Evolutionary conservation across 352 stramenopile genomes (phyloP).

Genomic region (Phytophthora citricola): DNA sequence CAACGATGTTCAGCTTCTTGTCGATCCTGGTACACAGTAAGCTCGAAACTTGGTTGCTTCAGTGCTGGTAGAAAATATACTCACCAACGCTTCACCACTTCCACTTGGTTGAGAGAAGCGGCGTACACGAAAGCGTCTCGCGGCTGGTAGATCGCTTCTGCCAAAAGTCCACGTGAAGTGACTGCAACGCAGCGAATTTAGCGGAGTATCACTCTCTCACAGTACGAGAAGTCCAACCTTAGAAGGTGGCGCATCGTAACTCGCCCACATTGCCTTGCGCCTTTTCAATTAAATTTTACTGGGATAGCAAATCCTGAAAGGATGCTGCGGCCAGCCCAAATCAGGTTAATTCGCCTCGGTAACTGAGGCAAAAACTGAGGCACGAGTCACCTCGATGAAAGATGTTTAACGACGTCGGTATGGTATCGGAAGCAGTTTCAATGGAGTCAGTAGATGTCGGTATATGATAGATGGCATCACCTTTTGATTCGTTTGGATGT

Average conservation of each 20-base stretch:
- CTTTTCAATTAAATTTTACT: conserved; percentile 1
- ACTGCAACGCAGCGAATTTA: conserved; percentile 16
- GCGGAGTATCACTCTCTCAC: not conserved
- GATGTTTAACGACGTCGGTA: too few relatives aligned
- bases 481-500: too few relatives aligned
- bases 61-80: not conserved
- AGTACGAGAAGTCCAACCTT: conserved; percentile 5
- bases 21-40: conserved; percentile 48
- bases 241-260: not conserved
- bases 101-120: conserved; percentile 68
- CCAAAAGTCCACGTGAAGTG: conserved; percentile 51
- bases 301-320: too few relatives aligned
- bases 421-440: too few relatives aligned
- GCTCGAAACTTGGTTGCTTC: not conserved
- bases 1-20: conserved; percentile 53
- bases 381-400: too few relatives aligned
- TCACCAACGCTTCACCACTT: conserved; percentile 65
- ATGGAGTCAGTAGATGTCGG: too few relatives aligned
- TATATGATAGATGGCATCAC: too few relatives aligned
- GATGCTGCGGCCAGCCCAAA: too few relatives aligned
- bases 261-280: conserved; percentile 7
- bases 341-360: too few relatives aligned
- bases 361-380: too few relatives aligned
- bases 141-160: conserved; percentile 39
- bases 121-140: conserved; percentile 72